Conservation (phyloP, 1,284 basidiomycete genomes). For the Leccinum huronense region DNA sequence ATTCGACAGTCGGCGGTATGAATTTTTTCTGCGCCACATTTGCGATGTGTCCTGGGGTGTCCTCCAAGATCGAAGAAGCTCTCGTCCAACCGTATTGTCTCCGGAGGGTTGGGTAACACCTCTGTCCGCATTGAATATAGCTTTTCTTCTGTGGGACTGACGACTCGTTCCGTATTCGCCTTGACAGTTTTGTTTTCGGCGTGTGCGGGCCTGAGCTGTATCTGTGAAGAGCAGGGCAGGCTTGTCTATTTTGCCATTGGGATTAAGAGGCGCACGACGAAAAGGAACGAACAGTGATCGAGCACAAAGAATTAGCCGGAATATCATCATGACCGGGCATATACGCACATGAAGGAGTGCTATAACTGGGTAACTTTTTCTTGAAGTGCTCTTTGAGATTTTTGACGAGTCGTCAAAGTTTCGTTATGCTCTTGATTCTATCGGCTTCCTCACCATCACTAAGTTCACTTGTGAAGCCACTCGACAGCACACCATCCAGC, state of each 20-base stretch:
- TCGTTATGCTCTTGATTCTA: constrained; percentile 69
- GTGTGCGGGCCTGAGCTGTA: constrained; percentile 72
- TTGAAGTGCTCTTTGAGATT: constrained; percentile 95
- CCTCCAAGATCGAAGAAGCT: constrained; percentile 99
- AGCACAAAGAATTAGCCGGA: constrained; percentile 12
- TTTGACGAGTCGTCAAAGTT: constrained; percentile 87
- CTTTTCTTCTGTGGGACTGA: constrained; percentile 74
- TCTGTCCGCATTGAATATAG: constrained; percentile 82
- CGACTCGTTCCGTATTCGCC: constrained; percentile 36
- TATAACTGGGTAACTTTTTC: constrained; percentile 95
- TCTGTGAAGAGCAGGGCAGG: constrained; percentile 99
- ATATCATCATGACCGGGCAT: constrained; percentile 29
- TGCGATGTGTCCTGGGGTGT: constrained; percentile 44
- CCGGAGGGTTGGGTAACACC: constrained; percentile 81
- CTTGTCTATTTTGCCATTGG: constrained; percentile 99
- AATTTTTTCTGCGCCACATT: constrained; percentile 24
- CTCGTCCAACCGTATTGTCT: constrained; percentile 84
- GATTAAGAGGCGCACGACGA: constrained; percentile 94
- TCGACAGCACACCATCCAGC: constrained; percentile 66
- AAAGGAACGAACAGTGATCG: constrained; percentile 88
- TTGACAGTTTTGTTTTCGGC: constrained; percentile 35
- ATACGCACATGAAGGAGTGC: constrained; percentile 78
- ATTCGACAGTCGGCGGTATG: constrained; percentile 47
- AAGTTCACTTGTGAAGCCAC: constrained; percentile 73
- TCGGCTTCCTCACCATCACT: constrained; percentile 61